Base-by-base conservation (phyloP, 495 filamentous ascomycete genomes). In the Talaromyces proteolyticus region DNA sequence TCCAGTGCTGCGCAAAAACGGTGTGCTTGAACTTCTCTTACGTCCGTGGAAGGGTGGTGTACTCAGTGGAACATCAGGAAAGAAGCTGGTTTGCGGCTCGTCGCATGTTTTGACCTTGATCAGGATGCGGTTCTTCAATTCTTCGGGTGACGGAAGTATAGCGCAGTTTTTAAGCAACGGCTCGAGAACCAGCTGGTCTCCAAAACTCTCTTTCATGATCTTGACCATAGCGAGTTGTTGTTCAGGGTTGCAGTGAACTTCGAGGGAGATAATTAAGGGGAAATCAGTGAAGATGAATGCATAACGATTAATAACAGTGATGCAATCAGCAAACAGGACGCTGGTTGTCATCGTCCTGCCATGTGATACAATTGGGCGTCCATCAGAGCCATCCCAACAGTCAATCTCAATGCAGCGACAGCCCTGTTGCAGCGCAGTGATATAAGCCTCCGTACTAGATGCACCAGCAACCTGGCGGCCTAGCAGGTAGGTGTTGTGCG, bases 331-430 rank as follows among this genome's bases (percentile, higher is more conserved):
- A 63, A 98, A 96, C 3, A 86, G 78, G 42, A 97, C 87, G 54
- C 85, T 81, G 20, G 79, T 91, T 6, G 92, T 96, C 65, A 91
- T 76, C 11, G 90, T 94, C n/a, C 79, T 81, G 11, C 93, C 93
- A 58, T 98, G 93, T 53, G 82, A 87, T 22, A 98, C 93, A 46
- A 89, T 79, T 6, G 93, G 93, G 52, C 87, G 80, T 25, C 86
- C 88, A 57, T 95, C 86, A 22, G 77, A 72, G 12, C 93, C 93
- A 69, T 98, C 89, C 93, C 93, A 97, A 64, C 92, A 96, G 69
- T 98, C 93, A 40, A 98, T 88, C 67, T 98, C 93, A 43, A 98
- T 81, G 64, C 93, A 96, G 47, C 93, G 86, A 62, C 93, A 98
- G 37, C 90, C 91, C 42, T 84, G 80, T 55, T 88, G 81, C 20